Evolutionary conservation across 768 basidiomycete genomes (phyloP), one percentile per base, ranked within the genome.

Genomic region (Lanmaoa pseudosensibilis): DNA sequence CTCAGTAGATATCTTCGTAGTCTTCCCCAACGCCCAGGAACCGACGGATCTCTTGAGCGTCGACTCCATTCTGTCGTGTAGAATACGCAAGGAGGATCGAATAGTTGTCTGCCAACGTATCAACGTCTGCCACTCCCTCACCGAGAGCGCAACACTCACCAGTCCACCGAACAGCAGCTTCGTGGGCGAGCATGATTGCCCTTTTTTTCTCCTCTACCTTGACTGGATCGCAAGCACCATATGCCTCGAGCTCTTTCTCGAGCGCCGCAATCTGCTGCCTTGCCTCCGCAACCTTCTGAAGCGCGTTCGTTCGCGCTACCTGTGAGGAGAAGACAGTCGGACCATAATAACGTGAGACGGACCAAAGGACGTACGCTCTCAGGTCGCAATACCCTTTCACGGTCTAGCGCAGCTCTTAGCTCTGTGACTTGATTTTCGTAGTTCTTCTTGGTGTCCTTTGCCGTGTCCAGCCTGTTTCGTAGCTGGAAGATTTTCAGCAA

Each of bases 121-220:
- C 50, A 55, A 45, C 44, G 2, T 23, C 45, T 19, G 27, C 52
- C 37, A 21, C 41, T 30, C 39, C 23, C 15, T 12, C n/a, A 32
- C n/a, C 6, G 23, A n/a, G 32, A 34, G 3, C 36, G 4, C 30
- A 43, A 23, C 34, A 72, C 84, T 54, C 61, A 95, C 94, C 94
- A 36, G 94, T 98, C 90, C 93, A 94, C 15, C 92, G 84, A 23
- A 87, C 68, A 13, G 88, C 83, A 13, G 92, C 93, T 67, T 96
- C 92, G 58, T 88, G 90, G 4, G 90, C 92, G 15, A 94, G 77
- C 49, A 82, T 78, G 11, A 84, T 78, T 0, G 87, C 92, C 46
- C 88, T 75, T 48, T 80, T 84, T 68, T 86, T 88, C 68, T 88
- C 85, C 65, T 94, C 88, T 21, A 94, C 79, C 70, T 85, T 88